Percentiles rank a stretch among this genome's conserved stretches.
phyloP scores from a whole-genome alignment of 2,329 filamentous ascomycete species.

The Alternaria metachromatica region DNA sequence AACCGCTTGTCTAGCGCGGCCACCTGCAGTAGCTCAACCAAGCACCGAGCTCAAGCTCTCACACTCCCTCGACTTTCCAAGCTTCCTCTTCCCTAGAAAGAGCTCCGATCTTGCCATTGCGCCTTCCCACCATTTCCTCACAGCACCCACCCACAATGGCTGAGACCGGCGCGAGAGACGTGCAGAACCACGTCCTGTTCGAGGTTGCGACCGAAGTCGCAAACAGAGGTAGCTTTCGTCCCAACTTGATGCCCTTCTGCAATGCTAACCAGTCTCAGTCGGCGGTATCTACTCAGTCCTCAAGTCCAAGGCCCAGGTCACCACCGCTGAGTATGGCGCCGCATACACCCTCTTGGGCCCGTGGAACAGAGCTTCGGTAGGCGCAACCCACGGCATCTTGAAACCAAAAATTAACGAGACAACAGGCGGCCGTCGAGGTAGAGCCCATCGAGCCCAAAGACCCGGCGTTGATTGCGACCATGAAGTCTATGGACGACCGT shows the following conservation, averaged over 20 bases:
- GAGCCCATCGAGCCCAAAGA: slow-evolving; percentile 88
- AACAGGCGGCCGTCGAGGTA: slow-evolving; percentile 92
- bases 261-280: slow-evolving; percentile 62
- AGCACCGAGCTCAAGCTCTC: slow-evolving; percentile 31
- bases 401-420: slow-evolving; percentile 26
- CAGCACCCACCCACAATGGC: slow-evolving; percentile 35
- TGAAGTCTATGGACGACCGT: slow-evolving; percentile 89
- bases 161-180: slow-evolving; percentile 62
- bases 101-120: slow-evolving; percentile 15
- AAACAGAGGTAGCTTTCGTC: slow-evolving; percentile 74
- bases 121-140: slow-evolving; percentile 3
- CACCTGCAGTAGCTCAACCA: slow-evolving; percentile 34
- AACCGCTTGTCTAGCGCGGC: slow-evolving; percentile 38
- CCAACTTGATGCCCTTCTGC: slow-evolving; percentile 5
- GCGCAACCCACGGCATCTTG: slow-evolving; percentile 40
- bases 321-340: slow-evolving; percentile 97
- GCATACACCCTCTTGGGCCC: slow-evolving; percentile 95
- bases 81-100: slow-evolving; percentile 20
- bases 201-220: slow-evolving; percentile 97
- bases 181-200: slow-evolving; percentile 95
- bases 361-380: slow-evolving; percentile 86
- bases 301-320: slow-evolving; percentile 98
- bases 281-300: slow-evolving; percentile 99
- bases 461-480: slow-evolving; percentile 79
- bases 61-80: slow-evolving; percentile 25